These are phyloP conservation scores for Phalaenopsis equestris DNA, from an alignment of 106 monocot genomes.

Conservation along the genomic window DNA sequence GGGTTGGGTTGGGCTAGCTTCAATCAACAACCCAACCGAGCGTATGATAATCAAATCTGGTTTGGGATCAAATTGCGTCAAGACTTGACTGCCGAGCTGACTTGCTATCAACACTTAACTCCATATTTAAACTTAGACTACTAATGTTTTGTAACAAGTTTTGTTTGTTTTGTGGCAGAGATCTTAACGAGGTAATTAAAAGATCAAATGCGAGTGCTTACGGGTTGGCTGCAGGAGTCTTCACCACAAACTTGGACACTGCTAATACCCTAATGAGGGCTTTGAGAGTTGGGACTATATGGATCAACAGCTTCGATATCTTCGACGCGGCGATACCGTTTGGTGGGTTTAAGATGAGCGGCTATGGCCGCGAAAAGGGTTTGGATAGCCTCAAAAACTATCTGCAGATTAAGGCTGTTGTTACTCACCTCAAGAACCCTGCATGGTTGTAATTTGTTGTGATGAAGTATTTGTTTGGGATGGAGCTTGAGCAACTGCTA, in stretches of 20 bases:
- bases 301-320: slow-evolving; percentile 85
- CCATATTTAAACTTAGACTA: too few species aligned
- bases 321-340: slow-evolving; percentile 90
- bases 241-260: slow-evolving; percentile 65
- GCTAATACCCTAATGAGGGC: slow-evolving; percentile 78
- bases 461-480: not conserved
- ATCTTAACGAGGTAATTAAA: slow-evolving; percentile 74
- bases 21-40: too few species aligned
- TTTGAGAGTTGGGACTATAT: slow-evolving; percentile 51
- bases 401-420: slow-evolving; percentile 81
- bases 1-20: too few species aligned
- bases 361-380: slow-evolving; percentile 83
- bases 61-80: too few species aligned
- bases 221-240: slow-evolving; percentile 85
- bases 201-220: slow-evolving; percentile 53
- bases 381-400: slow-evolving; percentile 78
- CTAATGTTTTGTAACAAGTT: too few species aligned
- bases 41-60: too few species aligned
- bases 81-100: too few species aligned
- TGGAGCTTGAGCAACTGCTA: not conserved
- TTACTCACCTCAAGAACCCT: slow-evolving; percentile 58
- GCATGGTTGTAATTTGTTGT: slow-evolving; percentile 53
- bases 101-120: too few species aligned
- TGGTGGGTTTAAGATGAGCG: slow-evolving; percentile 96
- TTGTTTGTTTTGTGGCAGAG: slow-evolving; percentile 30